These are phyloP conservation scores for Tardiomyces blankii DNA, from an alignment of 1,139 yeast genomes.

Conservation along the genomic window DNA sequence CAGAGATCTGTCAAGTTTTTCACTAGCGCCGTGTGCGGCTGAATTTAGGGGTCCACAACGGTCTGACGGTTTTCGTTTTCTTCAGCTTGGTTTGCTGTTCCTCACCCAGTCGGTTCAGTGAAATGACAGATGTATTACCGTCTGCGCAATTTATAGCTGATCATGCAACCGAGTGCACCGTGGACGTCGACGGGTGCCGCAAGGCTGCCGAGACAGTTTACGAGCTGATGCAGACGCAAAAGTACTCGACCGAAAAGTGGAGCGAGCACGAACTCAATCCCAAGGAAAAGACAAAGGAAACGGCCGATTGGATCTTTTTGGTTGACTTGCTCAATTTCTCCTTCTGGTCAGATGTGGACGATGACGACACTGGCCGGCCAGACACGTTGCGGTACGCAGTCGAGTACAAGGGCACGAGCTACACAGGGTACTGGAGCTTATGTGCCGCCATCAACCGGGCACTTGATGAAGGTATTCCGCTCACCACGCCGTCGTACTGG, in stretches of 20 bases:
- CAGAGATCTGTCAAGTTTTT: too few species aligned
- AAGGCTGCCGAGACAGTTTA: constrained; percentile 21
- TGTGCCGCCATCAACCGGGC: constrained; percentile 33
- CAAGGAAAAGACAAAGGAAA: constrained; percentile 8
- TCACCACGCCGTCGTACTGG: constrained; percentile 30
- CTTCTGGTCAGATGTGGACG: constrained; percentile 31
- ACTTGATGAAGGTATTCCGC: constrained; percentile 26
- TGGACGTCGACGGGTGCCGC: constrained; percentile 17
- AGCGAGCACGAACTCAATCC: constrained; percentile 28
- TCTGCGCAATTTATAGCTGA: constrained; percentile 21
- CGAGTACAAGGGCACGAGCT: constrained; percentile 21
- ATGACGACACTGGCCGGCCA: constrained; percentile 22
- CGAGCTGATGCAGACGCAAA: constrained; percentile 18
- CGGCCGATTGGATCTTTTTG: constrained; percentile 32
- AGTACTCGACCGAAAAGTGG: constrained; percentile 28
- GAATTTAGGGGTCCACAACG: too few species aligned
- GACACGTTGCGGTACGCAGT: constrained; percentile 25
- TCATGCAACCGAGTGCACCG: constrained; percentile 19
- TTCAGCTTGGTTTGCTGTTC: too few species aligned
- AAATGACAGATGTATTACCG: constrained; percentile 9
- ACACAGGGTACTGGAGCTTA: constrained; percentile 36
- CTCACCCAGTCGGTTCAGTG: too few species aligned
- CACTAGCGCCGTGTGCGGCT: too few species aligned
- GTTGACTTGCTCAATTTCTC: constrained; percentile 33
- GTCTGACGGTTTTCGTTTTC: too few species aligned